These are phyloP conservation scores for Cordyceps cicadae DNA, from an alignment of 2,329 filamentous ascomycete species.

Conservation along the genomic window DNA sequence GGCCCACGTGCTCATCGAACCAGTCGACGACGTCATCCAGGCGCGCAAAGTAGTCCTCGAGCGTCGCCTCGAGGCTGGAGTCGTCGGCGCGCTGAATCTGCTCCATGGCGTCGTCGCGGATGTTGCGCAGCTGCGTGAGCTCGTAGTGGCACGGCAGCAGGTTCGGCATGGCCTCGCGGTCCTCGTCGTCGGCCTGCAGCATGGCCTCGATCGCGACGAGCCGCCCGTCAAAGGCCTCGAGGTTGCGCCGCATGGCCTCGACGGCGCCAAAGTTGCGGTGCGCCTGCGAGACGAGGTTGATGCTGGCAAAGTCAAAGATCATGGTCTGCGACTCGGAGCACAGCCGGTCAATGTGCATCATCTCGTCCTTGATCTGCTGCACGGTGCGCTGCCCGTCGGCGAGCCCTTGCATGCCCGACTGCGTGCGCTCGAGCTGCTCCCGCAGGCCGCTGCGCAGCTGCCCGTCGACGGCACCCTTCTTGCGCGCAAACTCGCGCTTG, in stretches of 20 bases:
- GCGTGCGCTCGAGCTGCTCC: slow-evolving; percentile 89
- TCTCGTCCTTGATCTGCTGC: slow-evolving; percentile 90
- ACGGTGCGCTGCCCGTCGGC: slow-evolving; percentile 87
- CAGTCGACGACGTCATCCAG: slow-evolving; percentile 82
- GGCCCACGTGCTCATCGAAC: slow-evolving; percentile 92
- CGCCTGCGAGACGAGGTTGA: slow-evolving; percentile 85
- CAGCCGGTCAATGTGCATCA: slow-evolving; percentile 96
- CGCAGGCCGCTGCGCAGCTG: slow-evolving; percentile 82
- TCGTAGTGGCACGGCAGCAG: slow-evolving; percentile 84
- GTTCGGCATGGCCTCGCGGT: slow-evolving; percentile 86
- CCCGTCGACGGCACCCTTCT: slow-evolving; percentile 84
- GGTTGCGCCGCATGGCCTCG: slow-evolving; percentile 82
- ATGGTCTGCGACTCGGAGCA: slow-evolving; percentile 96
- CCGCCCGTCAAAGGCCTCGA: slow-evolving; percentile 78
- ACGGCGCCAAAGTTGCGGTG: slow-evolving; percentile 95
- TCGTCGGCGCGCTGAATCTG: slow-evolving; percentile 79
- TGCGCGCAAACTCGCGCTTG: slow-evolving; percentile 87
- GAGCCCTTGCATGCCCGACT: slow-evolving; percentile 83
- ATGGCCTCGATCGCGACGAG: slow-evolving; percentile 68
- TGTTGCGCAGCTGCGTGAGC: slow-evolving; percentile 83
- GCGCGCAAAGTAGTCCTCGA: slow-evolving; percentile 82
- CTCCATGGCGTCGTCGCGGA: slow-evolving; percentile 91
- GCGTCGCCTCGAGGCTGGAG: slow-evolving; percentile 64
- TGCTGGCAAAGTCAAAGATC: slow-evolving; percentile 91
- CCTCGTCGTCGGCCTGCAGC: slow-evolving; percentile 73